These are phyloP conservation scores for Nicotiana tomentosiformis DNA, from an alignment of 257 asterid species.

Conservation along the genomic window DNA sequence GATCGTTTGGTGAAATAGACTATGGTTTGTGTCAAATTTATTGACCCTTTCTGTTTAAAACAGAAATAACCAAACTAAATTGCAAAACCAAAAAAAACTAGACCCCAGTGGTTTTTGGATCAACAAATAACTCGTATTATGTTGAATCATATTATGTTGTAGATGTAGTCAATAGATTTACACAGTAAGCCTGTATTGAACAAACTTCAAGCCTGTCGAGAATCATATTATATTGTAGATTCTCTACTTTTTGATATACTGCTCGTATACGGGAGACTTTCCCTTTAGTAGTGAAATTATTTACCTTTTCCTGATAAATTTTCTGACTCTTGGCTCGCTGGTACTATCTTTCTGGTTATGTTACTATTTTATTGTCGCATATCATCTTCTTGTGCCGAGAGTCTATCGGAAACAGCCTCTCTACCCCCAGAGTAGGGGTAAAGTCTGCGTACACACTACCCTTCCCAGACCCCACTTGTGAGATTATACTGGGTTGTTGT, in stretches of 20 bases:
- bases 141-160: background rate
- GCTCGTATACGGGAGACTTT: background rate
- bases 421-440: too few species aligned
- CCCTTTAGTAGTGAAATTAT: background rate
- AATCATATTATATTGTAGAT: background rate
- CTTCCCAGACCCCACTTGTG: too few species aligned
- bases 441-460: too few species aligned
- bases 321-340: too few species aligned
- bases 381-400: too few species aligned
- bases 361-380: too few species aligned
- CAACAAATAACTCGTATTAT: background rate
- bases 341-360: too few species aligned
- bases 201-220: background rate
- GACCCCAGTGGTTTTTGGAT: background rate
- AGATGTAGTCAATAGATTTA: background rate
- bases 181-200: background rate
- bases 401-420: too few species aligned
- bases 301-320: background rate
- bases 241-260: background rate
- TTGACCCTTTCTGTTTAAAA: background rate
- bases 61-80: background rate
- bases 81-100: background rate
- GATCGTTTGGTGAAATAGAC: conserved; percentile 24
- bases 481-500: too few species aligned
- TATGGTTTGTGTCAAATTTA: background rate